Evolutionary conservation across 176 grass and related monocot species (phyloP).

Genomic region (Tillandsia fasciculata): DNA sequence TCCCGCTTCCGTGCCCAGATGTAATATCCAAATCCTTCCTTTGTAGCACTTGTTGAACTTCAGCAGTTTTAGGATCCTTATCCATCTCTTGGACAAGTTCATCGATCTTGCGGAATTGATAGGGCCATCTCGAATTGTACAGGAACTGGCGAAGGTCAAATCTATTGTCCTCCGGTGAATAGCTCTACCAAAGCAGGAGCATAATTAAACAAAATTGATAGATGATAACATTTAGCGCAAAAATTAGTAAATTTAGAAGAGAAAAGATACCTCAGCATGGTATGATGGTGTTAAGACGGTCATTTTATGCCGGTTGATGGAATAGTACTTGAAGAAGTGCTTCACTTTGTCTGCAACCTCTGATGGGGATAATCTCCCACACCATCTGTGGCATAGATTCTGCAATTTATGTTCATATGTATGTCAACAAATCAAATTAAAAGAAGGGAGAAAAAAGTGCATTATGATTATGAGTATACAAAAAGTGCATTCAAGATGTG

Average conservation of each 20-base stretch:
- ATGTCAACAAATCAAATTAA: neutral
- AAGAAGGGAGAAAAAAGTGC: neutral
- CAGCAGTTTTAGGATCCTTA: conserved; percentile 33
- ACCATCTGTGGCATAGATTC: conserved; percentile 90
- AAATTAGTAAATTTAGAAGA: neutral
- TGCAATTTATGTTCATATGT: conserved; percentile 15
- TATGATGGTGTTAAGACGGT: conserved; percentile 94
- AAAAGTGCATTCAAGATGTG: conserved; percentile 4
- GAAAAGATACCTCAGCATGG: conserved; percentile 65
- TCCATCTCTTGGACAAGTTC: conserved; percentile 60
- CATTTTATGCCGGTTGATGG: conserved; percentile 98
- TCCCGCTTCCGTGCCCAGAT: conserved; percentile 41
- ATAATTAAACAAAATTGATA: neutral
- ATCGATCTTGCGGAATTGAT: conserved; percentile 84
- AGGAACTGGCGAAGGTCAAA: conserved; percentile 92
- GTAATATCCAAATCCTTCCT: conserved; percentile 3
- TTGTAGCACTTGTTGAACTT: conserved; percentile 12
- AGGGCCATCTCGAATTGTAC: conserved; percentile 83
- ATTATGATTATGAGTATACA: neutral
- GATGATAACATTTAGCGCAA: neutral
- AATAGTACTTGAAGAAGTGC: conserved; percentile 91
- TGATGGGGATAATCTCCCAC: conserved; percentile 59
- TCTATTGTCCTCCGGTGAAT: conserved; percentile 96
- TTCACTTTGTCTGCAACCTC: conserved; percentile 98
- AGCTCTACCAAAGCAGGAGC: conserved; percentile 52